A percentile compares a stretch with the other conserved stretches of the same genome.
phyloP scores from a whole-genome alignment of 352 stramenopile species.

The Globisporangium megalacanthum region DNA sequence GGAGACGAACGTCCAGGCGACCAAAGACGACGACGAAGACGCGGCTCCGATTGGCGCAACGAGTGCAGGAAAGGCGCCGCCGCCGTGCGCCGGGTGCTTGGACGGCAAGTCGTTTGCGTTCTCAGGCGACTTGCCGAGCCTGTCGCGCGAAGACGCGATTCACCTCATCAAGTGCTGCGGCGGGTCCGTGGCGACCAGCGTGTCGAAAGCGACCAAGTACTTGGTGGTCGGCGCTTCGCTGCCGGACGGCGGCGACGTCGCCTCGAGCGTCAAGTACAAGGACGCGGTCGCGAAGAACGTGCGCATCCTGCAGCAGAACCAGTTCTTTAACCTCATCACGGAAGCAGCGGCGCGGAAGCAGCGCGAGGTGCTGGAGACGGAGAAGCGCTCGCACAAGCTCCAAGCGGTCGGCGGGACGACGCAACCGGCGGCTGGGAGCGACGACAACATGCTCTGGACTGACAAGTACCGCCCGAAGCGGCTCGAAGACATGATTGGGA shows the following conservation, averaged over 20 bases:
- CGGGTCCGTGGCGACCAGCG: constrained; percentile 47
- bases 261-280: constrained; percentile 81
- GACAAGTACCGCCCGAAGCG: constrained; percentile 95
- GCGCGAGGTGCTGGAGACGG: constrained; percentile 38
- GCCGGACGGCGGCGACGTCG: constrained; percentile 61
- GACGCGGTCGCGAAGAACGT: constrained; percentile 83
- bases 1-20: background rate
- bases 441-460: constrained; percentile 87
- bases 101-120: constrained; percentile 78
- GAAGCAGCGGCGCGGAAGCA: constrained; percentile 65
- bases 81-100: constrained; percentile 54
- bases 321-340: constrained; percentile 85
- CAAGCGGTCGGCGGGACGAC: constrained; percentile 34
- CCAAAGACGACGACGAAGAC: constrained; percentile 8
- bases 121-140: constrained; percentile 50
- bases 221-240: constrained; percentile 63
- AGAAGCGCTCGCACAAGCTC: constrained; percentile 50
- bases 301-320: constrained; percentile 78
- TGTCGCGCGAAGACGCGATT: constrained; percentile 59
- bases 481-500: constrained; percentile 92
- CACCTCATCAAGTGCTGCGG: constrained; percentile 80
- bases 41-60: constrained; percentile 15
- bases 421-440: constrained; percentile 10
- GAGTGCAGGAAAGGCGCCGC: constrained; percentile 41
- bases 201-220: constrained; percentile 74